These are phyloP conservation scores for Termitomyces sp. DNA, from an alignment of 768 basidiomycete species.

Conservation along the genomic window DNA sequence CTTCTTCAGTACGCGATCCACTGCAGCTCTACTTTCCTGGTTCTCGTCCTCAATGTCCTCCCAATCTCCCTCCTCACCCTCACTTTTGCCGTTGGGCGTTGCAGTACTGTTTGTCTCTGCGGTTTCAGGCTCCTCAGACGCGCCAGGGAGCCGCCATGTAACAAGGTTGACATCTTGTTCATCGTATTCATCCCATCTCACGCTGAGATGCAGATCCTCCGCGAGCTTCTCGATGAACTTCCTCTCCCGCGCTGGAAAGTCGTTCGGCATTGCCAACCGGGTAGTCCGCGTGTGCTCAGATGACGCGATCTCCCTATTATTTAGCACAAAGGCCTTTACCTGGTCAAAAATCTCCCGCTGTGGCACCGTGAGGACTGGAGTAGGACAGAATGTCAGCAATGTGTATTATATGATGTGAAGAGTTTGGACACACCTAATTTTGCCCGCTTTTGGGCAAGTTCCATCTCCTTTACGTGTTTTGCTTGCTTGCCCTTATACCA, in stretches of 20 bases:
- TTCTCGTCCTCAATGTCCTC: slow-evolving; percentile 54
- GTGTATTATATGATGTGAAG: background rate
- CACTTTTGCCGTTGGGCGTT: slow-evolving; percentile 20
- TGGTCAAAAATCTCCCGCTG: slow-evolving; percentile 77
- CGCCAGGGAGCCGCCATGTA: slow-evolving; percentile 56
- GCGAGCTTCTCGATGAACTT: slow-evolving; percentile 74
- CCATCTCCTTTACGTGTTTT: slow-evolving; percentile 63
- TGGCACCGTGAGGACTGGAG: slow-evolving; percentile 58
- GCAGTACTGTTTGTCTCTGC: slow-evolving; percentile 19
- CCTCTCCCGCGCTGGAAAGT: slow-evolving; percentile 74
- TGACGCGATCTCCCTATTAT: slow-evolving; percentile 29
- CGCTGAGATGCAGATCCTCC: slow-evolving; percentile 65
- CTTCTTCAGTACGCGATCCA: slow-evolving; percentile 80
- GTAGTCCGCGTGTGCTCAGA: slow-evolving; percentile 27
- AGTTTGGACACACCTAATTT: slow-evolving; percentile 52
- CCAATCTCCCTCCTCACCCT: slow-evolving; percentile 39
- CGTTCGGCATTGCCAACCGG: slow-evolving; percentile 65
- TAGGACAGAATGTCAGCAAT: background rate
- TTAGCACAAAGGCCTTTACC: slow-evolving; percentile 71
- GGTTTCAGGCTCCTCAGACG: slow-evolving; percentile 22
- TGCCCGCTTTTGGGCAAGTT: slow-evolving; percentile 48
- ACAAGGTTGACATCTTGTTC: slow-evolving; percentile 76
- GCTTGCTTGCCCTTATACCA: slow-evolving; percentile 94
- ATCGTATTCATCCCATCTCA: slow-evolving; percentile 94
- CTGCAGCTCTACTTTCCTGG: slow-evolving; percentile 64